Conservation (phyloP, 345 rosid species). For the Firmiana major region DNA sequence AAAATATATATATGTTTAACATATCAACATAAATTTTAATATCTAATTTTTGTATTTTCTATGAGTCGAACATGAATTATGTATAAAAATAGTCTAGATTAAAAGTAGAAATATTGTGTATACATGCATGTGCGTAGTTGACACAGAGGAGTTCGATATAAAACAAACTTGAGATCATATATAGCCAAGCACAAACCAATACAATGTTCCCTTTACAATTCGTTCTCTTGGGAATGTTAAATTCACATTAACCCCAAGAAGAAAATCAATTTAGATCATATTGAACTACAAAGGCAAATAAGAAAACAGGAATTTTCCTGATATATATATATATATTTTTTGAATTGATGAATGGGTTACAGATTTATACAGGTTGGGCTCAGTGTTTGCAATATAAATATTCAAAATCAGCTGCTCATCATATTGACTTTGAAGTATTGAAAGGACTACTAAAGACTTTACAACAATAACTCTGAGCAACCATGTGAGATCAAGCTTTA, state of each 20-base stretch:
- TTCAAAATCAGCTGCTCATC: not conserved
- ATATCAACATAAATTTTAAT: too few species aligned
- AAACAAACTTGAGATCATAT: not conserved
- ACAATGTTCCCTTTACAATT: too few species aligned
- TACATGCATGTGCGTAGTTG: not conserved
- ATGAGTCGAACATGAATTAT: too few species aligned
- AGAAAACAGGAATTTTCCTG: not conserved
- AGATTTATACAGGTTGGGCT: not conserved
- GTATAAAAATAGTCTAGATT: too few species aligned
- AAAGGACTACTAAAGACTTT: not conserved
- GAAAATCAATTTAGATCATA: not conserved
- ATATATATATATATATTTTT: not conserved
- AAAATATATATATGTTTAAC: too few species aligned
- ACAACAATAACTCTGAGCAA: not conserved
- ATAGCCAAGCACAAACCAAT: not conserved
- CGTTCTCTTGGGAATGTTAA: not conserved
- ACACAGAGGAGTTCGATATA: not conserved
- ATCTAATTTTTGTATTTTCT: too few species aligned
- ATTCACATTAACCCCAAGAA: not conserved
- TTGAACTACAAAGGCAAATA: not conserved
- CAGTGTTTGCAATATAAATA: not conserved
- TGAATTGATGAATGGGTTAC: conserved; percentile 6
- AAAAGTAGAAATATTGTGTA: not conserved
- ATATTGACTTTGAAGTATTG: not conserved
- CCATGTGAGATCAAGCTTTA: conserved; percentile 1